These are phyloP conservation scores for Kwoniella dendrophila DNA, from an alignment of 768 basidiomycete genomes.

Conservation along the genomic window DNA sequence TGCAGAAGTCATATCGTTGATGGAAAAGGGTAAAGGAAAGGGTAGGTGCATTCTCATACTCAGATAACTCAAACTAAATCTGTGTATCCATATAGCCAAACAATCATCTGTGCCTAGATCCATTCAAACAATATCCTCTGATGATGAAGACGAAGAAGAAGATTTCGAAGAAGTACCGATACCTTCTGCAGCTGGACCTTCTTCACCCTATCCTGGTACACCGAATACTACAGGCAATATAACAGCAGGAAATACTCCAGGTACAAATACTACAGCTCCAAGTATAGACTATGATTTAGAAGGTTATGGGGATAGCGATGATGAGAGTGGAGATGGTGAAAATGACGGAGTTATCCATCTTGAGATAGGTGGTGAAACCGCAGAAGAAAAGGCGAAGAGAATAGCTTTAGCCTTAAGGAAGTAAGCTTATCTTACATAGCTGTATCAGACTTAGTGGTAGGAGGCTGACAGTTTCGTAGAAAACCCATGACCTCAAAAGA, in stretches of 20 bases:
- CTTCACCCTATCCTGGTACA: constrained; percentile 40
- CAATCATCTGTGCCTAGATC: constrained; percentile 9
- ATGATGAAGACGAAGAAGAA: constrained; percentile 38
- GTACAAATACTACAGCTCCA: constrained; percentile 29
- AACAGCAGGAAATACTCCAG: constrained; percentile 26
- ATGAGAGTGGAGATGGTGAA: constrained; percentile 28
- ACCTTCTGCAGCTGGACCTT: constrained; percentile 36
- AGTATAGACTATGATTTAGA: constrained; percentile 39
- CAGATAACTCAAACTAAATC: neutral
- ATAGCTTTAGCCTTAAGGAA: constrained; percentile 43
- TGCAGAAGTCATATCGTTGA: neutral
- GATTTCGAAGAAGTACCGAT: constrained; percentile 51
- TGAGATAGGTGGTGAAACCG: constrained; percentile 49
- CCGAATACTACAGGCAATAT: constrained; percentile 27
- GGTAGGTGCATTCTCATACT: constrained; percentile 2
- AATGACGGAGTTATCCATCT: constrained; percentile 40
- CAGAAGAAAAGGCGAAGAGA: constrained; percentile 45
- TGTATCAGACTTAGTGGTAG: neutral
- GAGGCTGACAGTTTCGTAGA: constrained; percentile 16
- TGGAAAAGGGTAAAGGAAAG: constrained; percentile 25
- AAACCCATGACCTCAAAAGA: constrained; percentile 60
- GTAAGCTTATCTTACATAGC: constrained; percentile 23
- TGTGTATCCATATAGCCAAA: neutral
- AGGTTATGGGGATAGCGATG: constrained; percentile 27
- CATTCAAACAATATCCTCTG: neutral